A percentile compares a stretch with the other conserved stretches of the same genome.
Conservation (phyloP, 768 basidiomycete genomes). For the Rubroboletus satanas region DNA sequence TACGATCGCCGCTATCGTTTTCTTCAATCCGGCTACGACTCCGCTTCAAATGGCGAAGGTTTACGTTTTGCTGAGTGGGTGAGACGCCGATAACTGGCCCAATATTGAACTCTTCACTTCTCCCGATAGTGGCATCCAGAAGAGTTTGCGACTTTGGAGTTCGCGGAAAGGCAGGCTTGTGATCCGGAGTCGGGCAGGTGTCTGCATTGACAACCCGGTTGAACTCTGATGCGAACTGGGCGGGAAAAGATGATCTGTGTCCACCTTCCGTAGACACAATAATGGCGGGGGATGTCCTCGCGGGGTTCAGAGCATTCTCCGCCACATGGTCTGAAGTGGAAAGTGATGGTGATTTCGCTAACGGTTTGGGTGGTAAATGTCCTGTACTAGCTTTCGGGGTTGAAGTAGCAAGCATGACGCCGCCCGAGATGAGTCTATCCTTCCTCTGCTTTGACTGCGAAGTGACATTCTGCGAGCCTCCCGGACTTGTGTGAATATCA, state of each 20-base stretch:
- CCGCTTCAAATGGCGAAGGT: slow-evolving; percentile 31
- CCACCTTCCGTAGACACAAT: slow-evolving; percentile 12
- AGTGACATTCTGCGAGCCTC: neutral
- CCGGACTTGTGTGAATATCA: neutral
- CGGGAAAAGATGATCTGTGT: slow-evolving; percentile 6
- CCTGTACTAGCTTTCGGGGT: neutral
- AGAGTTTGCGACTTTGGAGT: slow-evolving; percentile 25
- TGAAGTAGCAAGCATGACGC: slow-evolving; percentile 15
- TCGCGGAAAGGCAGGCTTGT: slow-evolving; percentile 11
- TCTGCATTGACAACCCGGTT: neutral
- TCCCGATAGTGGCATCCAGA: slow-evolving; percentile 6
- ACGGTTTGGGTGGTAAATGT: slow-evolving; percentile 2
- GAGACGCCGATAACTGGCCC: slow-evolving; percentile 21
- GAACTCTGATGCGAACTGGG: slow-evolving; percentile 15
- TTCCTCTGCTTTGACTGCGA: slow-evolving; percentile 3
- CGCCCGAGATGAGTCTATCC: slow-evolving; percentile 12
- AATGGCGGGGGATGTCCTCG: slow-evolving; percentile 3
- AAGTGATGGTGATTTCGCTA: neutral
- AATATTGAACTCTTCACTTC: slow-evolving; percentile 20
- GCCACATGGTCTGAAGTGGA: neutral
- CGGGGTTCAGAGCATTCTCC: neutral
- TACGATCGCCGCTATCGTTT: slow-evolving; percentile 28
- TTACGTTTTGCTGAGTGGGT: slow-evolving; percentile 26
- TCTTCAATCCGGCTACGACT: slow-evolving; percentile 25
- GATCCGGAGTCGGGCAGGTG: slow-evolving; percentile 3